These are phyloP conservation scores for Penicillium sp. DNA, from an alignment of 2,329 filamentous ascomycete genomes.

Conservation along the genomic window DNA sequence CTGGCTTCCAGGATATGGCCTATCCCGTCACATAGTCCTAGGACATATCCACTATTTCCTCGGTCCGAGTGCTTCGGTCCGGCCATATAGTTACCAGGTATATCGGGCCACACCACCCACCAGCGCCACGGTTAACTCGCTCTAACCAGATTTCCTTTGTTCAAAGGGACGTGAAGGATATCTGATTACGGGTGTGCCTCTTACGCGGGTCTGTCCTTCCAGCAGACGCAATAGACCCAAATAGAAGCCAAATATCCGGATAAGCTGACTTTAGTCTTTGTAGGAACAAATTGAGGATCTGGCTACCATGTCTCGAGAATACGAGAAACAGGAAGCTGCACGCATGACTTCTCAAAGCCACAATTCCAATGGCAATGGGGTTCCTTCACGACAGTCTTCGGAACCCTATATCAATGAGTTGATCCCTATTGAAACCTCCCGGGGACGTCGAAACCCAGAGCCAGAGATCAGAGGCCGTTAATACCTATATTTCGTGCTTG, in stretches of 20 bases:
- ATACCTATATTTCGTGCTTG: background rate
- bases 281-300: constrained; percentile 54
- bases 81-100: constrained; percentile 52
- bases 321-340: constrained; percentile 49
- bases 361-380: constrained; percentile 10
- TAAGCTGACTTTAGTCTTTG: constrained; percentile 9
- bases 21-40: constrained; percentile 52
- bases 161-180: constrained; percentile 51
- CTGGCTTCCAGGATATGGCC: constrained; percentile 50
- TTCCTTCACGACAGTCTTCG: constrained; percentile 13
- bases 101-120: constrained; percentile 7
- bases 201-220: constrained; percentile 44
- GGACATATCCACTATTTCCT: constrained; percentile 52
- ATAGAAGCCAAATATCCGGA: background rate
- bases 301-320: constrained; percentile 48
- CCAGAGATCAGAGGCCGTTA: constrained; percentile 31
- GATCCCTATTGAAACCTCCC: constrained; percentile 36
- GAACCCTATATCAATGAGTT: constrained; percentile 48
- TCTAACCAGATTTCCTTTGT: constrained; percentile 26
- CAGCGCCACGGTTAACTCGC: constrained; percentile 8
- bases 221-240: background rate
- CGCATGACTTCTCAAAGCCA: constrained; percentile 39
- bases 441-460: constrained; percentile 30
- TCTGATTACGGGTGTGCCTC: constrained; percentile 46
- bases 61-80: constrained; percentile 47